phyloP scores from a whole-genome alignment of 2,329 filamentous ascomycete genomes.

The Mycosphaerella arachidis region DNA sequence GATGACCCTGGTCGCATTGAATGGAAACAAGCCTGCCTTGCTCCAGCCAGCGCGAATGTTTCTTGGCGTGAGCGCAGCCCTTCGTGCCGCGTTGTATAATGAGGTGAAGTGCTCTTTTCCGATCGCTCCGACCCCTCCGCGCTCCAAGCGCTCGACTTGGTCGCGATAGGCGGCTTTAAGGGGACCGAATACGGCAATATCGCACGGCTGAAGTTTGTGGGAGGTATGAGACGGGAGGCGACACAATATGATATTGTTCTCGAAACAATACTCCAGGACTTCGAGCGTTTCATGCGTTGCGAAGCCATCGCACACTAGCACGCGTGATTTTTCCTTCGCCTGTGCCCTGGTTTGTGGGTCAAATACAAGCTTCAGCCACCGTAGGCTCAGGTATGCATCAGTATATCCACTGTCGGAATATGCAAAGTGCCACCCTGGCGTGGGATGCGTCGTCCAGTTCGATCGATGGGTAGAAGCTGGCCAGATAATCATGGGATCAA shows the following conservation, averaged over 20 bases:
- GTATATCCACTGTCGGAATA: no score
- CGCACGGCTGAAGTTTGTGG: background rate
- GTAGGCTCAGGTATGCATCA: no score
- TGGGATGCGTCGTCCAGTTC: no score
- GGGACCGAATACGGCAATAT: background rate
- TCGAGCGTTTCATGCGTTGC: no score
- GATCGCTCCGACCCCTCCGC: background rate
- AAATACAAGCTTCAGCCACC: no score
- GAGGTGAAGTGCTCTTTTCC: background rate
- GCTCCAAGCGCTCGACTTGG: background rate
- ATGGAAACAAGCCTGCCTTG: background rate
- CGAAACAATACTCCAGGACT: no score
- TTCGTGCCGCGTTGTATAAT: background rate
- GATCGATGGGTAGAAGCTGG: no score
- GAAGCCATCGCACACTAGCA: no score
- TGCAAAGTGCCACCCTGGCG: no score
- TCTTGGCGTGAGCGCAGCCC: background rate
- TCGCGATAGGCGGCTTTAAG: background rate
- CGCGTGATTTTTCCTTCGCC: no score
- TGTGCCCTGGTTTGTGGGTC: no score
- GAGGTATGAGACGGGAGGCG: background rate
- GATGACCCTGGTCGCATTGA: background rate
- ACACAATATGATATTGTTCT: background rate
- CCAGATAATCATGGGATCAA: no score
- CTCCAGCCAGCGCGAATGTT: background rate